phyloP scores from a whole-genome alignment of 345 rosid species.

The Laguncularia racemosa region DNA sequence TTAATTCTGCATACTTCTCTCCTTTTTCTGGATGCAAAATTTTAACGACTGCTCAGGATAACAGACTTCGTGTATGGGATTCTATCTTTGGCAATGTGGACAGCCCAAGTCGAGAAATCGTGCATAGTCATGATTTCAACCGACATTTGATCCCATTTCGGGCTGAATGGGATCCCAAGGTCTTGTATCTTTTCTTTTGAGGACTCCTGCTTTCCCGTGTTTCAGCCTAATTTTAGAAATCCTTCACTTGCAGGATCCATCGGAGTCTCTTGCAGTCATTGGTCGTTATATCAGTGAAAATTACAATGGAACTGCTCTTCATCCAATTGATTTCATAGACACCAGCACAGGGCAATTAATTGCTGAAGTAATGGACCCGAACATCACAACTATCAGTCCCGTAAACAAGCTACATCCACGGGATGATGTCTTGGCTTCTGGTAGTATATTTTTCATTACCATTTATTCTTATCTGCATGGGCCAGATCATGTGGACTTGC shows the following conservation, averaged over 20 bases:
- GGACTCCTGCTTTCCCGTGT: background rate
- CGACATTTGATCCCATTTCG: conserved; percentile 86
- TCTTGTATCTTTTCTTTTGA: conserved; percentile 9
- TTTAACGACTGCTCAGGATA: conserved; percentile 87
- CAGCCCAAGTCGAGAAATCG: conserved; percentile 88
- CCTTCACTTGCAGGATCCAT: conserved; percentile 52
- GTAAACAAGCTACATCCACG: conserved; percentile 92
- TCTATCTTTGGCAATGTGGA: conserved; percentile 78
- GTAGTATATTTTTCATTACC: conserved; percentile 22
- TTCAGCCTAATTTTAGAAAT: background rate
- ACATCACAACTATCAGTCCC: conserved; percentile 85
- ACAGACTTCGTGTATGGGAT: conserved; percentile 88
- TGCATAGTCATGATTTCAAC: conserved; percentile 96
- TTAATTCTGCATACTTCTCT: conserved; percentile 94
- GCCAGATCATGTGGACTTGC: background rate
- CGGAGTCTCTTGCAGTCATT: conserved; percentile 79
- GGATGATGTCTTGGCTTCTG: conserved; percentile 89
- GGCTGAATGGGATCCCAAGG: conserved; percentile 99
- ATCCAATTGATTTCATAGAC: conserved; percentile 92
- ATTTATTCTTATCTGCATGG: background rate
- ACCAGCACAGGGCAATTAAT: conserved; percentile 74
- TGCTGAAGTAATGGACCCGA: conserved; percentile 95
- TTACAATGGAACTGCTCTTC: conserved; percentile 77
- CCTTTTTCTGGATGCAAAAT: conserved; percentile 81
- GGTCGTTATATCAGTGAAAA: conserved; percentile 96